Conservation (phyloP, 371 early-diverging fungal species). For the Mucor mucedo region DNA sequence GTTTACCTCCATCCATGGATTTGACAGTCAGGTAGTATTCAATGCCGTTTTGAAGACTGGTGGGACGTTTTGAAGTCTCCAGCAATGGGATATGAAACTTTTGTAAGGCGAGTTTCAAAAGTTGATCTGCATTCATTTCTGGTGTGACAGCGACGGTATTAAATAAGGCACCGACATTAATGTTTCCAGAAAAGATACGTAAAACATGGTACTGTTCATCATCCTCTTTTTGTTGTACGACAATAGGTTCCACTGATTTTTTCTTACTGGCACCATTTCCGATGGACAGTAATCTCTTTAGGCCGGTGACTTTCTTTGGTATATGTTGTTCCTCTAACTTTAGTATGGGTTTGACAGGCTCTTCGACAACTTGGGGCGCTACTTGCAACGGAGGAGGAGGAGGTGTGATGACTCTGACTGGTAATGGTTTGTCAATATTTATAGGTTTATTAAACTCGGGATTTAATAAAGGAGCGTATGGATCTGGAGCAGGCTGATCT, state of each 20-base stretch:
- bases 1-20: constrained; percentile 63
- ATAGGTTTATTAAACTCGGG: constrained; percentile 26
- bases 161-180: constrained; percentile 63
- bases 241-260: not conserved
- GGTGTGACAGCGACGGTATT: constrained; percentile 62
- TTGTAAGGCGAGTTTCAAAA: constrained; percentile 58
- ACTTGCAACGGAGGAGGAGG: not conserved
- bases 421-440: constrained; percentile 4
- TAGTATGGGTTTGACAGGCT: too few species aligned
- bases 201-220: constrained; percentile 43
- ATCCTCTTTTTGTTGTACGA: not conserved
- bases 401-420: too few species aligned
- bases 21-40: constrained; percentile 68
- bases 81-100: constrained; percentile 60
- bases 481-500: not conserved
- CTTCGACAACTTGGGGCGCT: not conserved
- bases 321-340: too few species aligned
- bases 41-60: constrained; percentile 46
- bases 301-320: constrained; percentile 21
- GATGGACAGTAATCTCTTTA: constrained; percentile 43
- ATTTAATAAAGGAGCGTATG: constrained; percentile 20
- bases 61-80: constrained; percentile 50
- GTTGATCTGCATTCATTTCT: constrained; percentile 61
- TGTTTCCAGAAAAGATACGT: constrained; percentile 65
- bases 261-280: constrained; percentile 12